A percentile compares a stretch with the other conserved stretches of the same genome.
These are phyloP conservation scores for Eimeria sp. DNA, from an alignment of 169 alveolate species.

Conservation along the genomic window DNA sequence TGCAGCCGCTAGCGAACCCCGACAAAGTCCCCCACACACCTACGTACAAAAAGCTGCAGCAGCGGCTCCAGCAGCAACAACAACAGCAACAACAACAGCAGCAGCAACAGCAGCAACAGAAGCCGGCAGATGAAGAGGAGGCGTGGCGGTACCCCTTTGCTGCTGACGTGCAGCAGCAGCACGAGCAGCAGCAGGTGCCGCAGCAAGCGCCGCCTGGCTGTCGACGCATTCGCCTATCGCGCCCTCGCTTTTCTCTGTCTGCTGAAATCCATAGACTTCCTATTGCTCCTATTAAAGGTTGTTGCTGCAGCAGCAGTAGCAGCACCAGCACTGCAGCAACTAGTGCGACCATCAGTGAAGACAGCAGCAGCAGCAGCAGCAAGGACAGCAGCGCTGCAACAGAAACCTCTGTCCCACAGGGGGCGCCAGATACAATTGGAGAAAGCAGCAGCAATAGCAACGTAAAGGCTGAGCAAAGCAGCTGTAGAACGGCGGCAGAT, in stretches of 20 bases:
- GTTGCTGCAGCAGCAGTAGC: constrained; percentile 26
- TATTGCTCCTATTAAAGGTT: background rate
- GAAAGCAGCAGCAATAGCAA: constrained; percentile 5
- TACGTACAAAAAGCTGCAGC: background rate
- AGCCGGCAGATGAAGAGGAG: background rate
- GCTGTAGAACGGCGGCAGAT: background rate
- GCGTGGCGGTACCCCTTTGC: constrained; percentile 29
- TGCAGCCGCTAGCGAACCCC: constrained; percentile 25
- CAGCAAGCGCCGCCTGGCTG: background rate
- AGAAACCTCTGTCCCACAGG: background rate
- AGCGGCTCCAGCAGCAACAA: background rate
- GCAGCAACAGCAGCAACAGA: constrained; percentile 33
- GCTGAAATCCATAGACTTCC: constrained; percentile 56
- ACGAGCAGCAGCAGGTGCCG: background rate
- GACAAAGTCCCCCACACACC: background rate
- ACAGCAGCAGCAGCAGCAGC: background rate
- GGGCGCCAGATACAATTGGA: background rate
- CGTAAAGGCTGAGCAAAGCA: background rate
- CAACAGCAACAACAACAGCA: constrained; percentile 9
- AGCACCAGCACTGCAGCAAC: background rate
- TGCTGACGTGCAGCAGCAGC: constrained; percentile 15
- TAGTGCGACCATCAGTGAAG: background rate
- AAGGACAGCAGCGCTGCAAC: background rate
- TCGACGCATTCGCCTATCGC: constrained; percentile 15
- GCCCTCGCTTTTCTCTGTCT: constrained; percentile 24